These are phyloP conservation scores for Lentinula edodes DNA, from an alignment of 768 basidiomycete species.

Conservation along the genomic window DNA sequence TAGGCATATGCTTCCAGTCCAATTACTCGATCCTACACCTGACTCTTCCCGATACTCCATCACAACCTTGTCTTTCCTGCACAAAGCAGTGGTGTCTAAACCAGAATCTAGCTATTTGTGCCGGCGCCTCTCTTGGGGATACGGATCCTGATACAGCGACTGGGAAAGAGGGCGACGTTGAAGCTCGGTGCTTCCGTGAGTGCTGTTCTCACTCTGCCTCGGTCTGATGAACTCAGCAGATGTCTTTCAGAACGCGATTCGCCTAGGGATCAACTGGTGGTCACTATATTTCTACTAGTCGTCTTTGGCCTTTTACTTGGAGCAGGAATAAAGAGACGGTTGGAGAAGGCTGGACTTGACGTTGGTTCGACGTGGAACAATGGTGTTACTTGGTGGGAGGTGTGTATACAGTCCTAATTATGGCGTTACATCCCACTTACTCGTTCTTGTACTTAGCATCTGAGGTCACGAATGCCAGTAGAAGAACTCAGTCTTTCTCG, in stretches of 20 bases:
- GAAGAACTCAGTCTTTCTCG: constrained; percentile 36
- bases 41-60: constrained; percentile 74
- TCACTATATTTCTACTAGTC: constrained; percentile 83
- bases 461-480: constrained; percentile 47
- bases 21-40: constrained; percentile 85
- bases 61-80: constrained; percentile 88
- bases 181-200: constrained; percentile 94
- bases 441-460: constrained; percentile 30
- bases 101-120: constrained; percentile 82
- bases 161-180: constrained; percentile 93
- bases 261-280: constrained; percentile 90
- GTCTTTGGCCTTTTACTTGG: constrained; percentile 82
- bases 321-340: constrained; percentile 78
- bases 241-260: constrained; percentile 76
- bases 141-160: constrained; percentile 90
- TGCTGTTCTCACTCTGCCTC: constrained; percentile 15
- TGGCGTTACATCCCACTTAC: not conserved
- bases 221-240: constrained; percentile 13
- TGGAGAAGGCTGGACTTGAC: constrained; percentile 72
- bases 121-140: constrained; percentile 69
- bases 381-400: constrained; percentile 82
- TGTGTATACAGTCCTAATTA: constrained; percentile 27
- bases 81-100: constrained; percentile 96
- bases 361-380: constrained; percentile 57
- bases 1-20: constrained; percentile 87